phyloP scores from a whole-genome alignment of 208 protist species.

The Trypanosoma boissoni region DNA sequence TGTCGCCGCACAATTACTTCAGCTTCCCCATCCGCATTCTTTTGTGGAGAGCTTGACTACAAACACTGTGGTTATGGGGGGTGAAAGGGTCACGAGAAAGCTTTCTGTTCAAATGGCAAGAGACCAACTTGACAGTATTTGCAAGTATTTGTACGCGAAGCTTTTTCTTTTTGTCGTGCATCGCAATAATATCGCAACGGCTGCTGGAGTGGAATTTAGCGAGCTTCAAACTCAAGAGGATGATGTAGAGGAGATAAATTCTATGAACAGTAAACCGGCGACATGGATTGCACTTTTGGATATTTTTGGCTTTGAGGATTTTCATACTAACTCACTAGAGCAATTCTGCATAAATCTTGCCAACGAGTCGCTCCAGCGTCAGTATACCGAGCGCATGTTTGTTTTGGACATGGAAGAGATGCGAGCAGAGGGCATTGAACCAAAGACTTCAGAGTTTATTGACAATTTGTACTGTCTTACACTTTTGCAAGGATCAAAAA shows the following conservation, averaged over 20 bases:
- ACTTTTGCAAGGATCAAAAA: constrained; percentile 61
- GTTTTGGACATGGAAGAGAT: constrained; percentile 57
- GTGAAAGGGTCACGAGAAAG: constrained; percentile 29
- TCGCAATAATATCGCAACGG: constrained; percentile 45
- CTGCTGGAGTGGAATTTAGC: background rate
- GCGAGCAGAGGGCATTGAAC: constrained; percentile 72
- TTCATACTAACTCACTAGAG: constrained; percentile 82
- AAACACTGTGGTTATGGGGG: constrained; percentile 32
- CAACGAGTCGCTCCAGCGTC: constrained; percentile 90
- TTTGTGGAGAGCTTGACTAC: constrained; percentile 38
- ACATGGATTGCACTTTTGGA: constrained; percentile 80
- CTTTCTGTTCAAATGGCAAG: constrained; percentile 46
- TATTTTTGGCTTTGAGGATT: constrained; percentile 87
- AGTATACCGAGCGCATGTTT: constrained; percentile 84
- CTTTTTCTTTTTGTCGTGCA: constrained; percentile 69
- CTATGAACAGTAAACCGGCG: background rate
- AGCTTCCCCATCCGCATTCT: constrained; percentile 25
- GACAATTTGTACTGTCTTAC: constrained; percentile 77
- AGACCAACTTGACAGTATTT: constrained; percentile 59
- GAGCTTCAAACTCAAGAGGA: background rate
- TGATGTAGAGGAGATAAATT: background rate
- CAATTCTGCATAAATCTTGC: constrained; percentile 92
- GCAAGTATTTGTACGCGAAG: constrained; percentile 64
- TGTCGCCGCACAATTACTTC: constrained; percentile 34
- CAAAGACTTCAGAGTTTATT: constrained; percentile 59